Conservation (phyloP, 2,329 filamentous ascomycete species). For the Colletotrichum plurivorum region DNA sequence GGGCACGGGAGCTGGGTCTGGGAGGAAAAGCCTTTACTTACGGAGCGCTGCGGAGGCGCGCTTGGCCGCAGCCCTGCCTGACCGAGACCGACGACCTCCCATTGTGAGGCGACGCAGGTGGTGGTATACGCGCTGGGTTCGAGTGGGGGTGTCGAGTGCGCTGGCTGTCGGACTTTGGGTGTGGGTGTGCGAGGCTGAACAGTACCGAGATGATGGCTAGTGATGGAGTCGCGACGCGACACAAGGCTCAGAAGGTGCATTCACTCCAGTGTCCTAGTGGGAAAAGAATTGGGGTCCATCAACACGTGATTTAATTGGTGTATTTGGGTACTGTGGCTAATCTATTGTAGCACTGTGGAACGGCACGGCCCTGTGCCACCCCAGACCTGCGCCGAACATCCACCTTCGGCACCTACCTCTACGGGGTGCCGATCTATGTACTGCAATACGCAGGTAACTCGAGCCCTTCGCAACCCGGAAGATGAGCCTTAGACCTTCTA, state of each 20-base stretch:
- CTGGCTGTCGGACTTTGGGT: conserved; percentile 2
- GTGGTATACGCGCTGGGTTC: neutral
- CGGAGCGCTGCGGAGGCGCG: conserved; percentile 67
- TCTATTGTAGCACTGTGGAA: too few species aligned
- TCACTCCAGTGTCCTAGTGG: neutral
- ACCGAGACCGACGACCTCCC: conserved; percentile 50
- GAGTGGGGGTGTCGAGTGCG: neutral
- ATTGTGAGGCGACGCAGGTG: conserved; percentile 5
- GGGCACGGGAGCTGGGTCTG: conserved; percentile 3
- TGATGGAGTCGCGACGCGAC: conserved; percentile 40
- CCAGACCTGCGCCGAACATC: too few species aligned
- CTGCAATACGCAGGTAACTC: neutral
- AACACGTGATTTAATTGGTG: conserved; percentile 12
- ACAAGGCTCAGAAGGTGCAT: conserved; percentile 21
- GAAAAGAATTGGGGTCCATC: conserved; percentile 29
- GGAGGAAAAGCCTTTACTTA: conserved; percentile 49
- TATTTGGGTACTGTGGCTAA: too few species aligned
- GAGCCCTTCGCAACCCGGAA: neutral
- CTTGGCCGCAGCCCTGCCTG: conserved; percentile 68
- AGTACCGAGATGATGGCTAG: conserved; percentile 17
- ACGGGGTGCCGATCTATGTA: too few species aligned
- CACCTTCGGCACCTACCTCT: too few species aligned
- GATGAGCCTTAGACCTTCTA: conserved; percentile 22
- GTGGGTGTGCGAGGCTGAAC: conserved; percentile 29
- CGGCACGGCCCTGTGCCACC: too few species aligned